Conservation (phyloP, 345 rosid genomes). For the Nephelium lappaceum region DNA sequence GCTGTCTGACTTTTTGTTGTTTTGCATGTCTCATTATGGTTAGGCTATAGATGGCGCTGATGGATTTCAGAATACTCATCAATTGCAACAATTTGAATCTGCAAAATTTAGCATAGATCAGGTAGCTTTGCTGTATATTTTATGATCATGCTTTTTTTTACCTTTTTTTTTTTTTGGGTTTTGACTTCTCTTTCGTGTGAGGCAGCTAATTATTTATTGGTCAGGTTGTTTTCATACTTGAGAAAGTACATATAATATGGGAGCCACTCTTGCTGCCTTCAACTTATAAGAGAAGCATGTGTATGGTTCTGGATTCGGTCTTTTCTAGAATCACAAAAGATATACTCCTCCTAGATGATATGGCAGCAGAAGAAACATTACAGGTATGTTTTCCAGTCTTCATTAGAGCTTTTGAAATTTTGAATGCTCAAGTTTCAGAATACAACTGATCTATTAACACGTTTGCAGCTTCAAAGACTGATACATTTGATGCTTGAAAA, state of each 20-base stretch:
- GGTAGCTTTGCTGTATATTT: slow-evolving; percentile 43
- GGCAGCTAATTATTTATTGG: slow-evolving; percentile 18
- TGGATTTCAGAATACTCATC: slow-evolving; percentile 95
- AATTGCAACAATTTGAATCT: slow-evolving; percentile 76
- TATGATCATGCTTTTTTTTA: slow-evolving; percentile 7
- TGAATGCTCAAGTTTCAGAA: slow-evolving; percentile 4
- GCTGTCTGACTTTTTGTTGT: background rate
- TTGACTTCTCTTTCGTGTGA: slow-evolving; percentile 12
- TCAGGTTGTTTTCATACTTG: slow-evolving; percentile 86
- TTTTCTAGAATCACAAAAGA: slow-evolving; percentile 74
- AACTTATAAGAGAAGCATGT: slow-evolving; percentile 85
- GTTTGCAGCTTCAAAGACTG: slow-evolving; percentile 80
- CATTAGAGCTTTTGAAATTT: slow-evolving; percentile 9
- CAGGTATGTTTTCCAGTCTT: slow-evolving; percentile 48
- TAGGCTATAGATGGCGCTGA: slow-evolving; percentile 92
- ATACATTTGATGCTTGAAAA: slow-evolving; percentile 76
- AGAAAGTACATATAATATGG: slow-evolving; percentile 95
- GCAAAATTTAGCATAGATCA: slow-evolving; percentile 89
- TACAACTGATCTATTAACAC: slow-evolving; percentile 16
- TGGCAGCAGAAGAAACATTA: slow-evolving; percentile 97
- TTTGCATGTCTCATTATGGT: slow-evolving; percentile 20
- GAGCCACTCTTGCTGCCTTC: slow-evolving; percentile 78
- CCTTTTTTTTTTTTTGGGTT: background rate
- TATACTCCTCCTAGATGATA: slow-evolving; percentile 84
- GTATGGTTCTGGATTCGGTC: slow-evolving; percentile 74